Base-by-base conservation (phyloP, 768 basidiomycete species). In the Podaxis mareebaensis region DNA sequence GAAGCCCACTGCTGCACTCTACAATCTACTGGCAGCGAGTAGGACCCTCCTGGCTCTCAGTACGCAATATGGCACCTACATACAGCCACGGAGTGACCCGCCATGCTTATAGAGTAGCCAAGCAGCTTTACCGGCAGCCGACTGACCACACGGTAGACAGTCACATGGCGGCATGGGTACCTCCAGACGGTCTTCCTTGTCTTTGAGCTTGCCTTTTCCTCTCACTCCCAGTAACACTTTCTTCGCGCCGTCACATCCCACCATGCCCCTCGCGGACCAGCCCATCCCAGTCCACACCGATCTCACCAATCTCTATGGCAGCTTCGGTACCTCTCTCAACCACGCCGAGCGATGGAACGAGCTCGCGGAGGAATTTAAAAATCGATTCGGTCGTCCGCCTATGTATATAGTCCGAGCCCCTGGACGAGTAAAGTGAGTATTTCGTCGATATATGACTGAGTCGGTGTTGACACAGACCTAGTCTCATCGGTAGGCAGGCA, bases 371-470 rank as follows among this genome's bases (percentile, higher is more conserved):
- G 82, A 89, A 68, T 93, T 91, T 71, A 77, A 82, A 68, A 75
- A 71, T 59, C 80, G 85, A 62, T 93, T 90, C 67, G 89, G 89
- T 4, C 79, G 79, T 65, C 84, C 83, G 58, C 90, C 92, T 12
- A 77, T 83, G 4, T 88, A 88, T 66, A 90, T 93, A 67, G 84
- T 85, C 6, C 78, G 91, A 69, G 91, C 92, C 4, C 92, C 92
- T 1, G 92, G 92, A 6, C 83, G 92, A 65, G 87, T 94, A 53
- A 93, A 94, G 91, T 91, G 67, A 70, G 79, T 77, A 8, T 20
- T 46, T 46, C 3, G 17, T 17, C 15, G 17, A 7, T 46, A 20
- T 46, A 3, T 46, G 33, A 24, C 63, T 46, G 11, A 24, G 55
- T 60, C 40, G 62, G 20, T 20, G 30, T 24, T 60, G 53, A 56